Percentiles rank a stretch among this genome's conserved stretches.
These are phyloP conservation scores for Penicillium sclerotigenum DNA, from an alignment of 2,329 filamentous ascomycete species.

Conservation along the genomic window DNA sequence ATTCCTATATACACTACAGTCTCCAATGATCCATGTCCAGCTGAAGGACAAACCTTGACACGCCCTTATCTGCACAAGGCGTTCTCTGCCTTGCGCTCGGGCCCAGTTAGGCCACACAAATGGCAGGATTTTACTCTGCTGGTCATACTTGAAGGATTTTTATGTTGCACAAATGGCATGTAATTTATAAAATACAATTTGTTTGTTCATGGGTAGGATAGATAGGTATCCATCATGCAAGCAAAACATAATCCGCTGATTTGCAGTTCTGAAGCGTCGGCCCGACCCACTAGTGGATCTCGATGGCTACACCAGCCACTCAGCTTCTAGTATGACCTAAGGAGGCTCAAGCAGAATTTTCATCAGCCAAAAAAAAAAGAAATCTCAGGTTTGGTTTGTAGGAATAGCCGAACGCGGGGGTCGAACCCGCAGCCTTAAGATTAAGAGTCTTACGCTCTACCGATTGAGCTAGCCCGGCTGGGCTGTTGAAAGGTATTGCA, in stretches of 20 bases:
- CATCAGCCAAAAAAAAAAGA: slow-evolving; percentile 17
- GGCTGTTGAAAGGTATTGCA: slow-evolving; percentile 30
- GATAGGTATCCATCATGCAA: not conserved
- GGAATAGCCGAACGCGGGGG: slow-evolving; percentile 42
- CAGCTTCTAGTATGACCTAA: not conserved
- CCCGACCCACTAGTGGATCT: slow-evolving; percentile 12
- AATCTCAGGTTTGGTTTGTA: slow-evolving; percentile 19
- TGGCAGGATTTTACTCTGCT: not conserved
- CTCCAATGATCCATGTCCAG: slow-evolving; percentile 7
- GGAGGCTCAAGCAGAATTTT: slow-evolving; percentile 6
- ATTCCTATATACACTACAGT: slow-evolving; percentile 1
- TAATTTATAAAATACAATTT: not conserved
- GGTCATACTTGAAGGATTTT: not conserved
- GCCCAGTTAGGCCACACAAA: slow-evolving; percentile 13
- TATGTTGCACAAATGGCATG: not conserved
- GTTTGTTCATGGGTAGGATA: not conserved
- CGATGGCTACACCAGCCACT: slow-evolving; percentile 9
- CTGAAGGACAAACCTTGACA: slow-evolving; percentile 11
- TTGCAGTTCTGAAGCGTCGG: not conserved
- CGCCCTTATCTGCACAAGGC: slow-evolving; percentile 3
- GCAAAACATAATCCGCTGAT: not conserved
- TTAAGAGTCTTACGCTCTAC: slow-evolving; percentile 51
- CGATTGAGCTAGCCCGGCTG: slow-evolving; percentile 50
- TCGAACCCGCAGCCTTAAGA: slow-evolving; percentile 46
- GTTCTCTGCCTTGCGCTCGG: slow-evolving; percentile 24